Base-by-base conservation (phyloP, 2,329 filamentous ascomycete species). In the Ilyonectria destructans region DNA sequence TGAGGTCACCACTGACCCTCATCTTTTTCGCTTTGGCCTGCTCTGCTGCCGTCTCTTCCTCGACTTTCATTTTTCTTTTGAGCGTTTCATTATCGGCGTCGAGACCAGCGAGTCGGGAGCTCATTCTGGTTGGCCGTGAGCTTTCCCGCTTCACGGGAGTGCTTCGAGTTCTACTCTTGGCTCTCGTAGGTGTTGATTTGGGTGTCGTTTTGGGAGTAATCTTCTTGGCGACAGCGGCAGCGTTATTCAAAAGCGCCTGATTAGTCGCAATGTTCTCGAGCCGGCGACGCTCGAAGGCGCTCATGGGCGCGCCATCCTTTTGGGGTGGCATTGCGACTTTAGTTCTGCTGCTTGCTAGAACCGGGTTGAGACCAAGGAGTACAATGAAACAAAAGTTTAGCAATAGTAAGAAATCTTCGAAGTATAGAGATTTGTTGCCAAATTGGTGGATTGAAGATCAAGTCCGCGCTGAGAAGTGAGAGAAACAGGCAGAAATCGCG, bases 231-330 rank as follows among this genome's bases (percentile, higher is more conserved):
- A 92, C 88, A 2, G 90, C 89, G 2, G 92, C 91, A 1, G 97
- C 88, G 67, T 95, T 92, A 67, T 93, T 93, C 0, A 98, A 82
- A 0, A 97, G 78, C 0, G 92, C 93, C 80, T 96, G 92, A 74
- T 97, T 96, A 61, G 93, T 91, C 0, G 92, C 93, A 46, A 97
- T 97, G 73, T 97, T 97, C 68, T 95, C 94, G 17, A 94, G 88
- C 0, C 95, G 88, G 73, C 93, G 91, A 75, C 91, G 91, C 85
- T 97, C 95, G 81, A 97, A 98, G 45, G 94, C 93, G 81, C 93
- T 97, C 74, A 97, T 84, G 40, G 75, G 87, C 23, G 74, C 77
- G 15, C 80, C 80, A 46, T 85, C 82, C 23, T 80, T 83, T 17
- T 82, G 81, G 2, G 83, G 78, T 2, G 86, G 80, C 87, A 90